Base-by-base conservation (phyloP, 768 basidiomycete species). In the Agrocybe pediades region DNA sequence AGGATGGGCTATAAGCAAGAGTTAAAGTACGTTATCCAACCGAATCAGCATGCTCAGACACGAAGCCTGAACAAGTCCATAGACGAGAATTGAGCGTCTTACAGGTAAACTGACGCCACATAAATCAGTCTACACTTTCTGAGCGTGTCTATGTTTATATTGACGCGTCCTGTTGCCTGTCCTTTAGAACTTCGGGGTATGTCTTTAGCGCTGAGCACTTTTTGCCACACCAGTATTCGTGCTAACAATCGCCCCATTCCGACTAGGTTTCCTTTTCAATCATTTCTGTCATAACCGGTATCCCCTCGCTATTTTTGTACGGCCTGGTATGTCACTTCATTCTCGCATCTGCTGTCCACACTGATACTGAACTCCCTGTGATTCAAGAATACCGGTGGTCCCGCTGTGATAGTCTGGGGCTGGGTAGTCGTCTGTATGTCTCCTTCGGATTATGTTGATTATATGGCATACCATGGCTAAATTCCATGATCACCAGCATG, bases 331-430 rank as follows among this genome's bases (percentile, higher is more conserved):
- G 83, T 71, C 26, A 24, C 7, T 9, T 27, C 15, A 21, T 16
- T 21, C 30, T 40, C 15, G 21, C 19, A 40, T n/a, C 53, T 21
- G 46, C 44, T 30, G 26, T 46, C 20, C 26, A 57, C 16, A 54
- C n/a, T n/a, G n/a, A n/a, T n/a, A n/a, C n/a, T n/a, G n/a, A n/a
- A n/a, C n/a, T 39, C 26, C 46, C 24, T 19, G 30, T 43, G 40
- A 17, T 16, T 19, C 17, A 21, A 89, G 84, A 86, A 81, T 43
- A 90, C 87, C 0, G 88, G 88, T 39, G 88, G 88, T 7, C 87
- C 87, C 0, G 87, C 76, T 0, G 86, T 88, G 2, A 90, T 89
- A 87, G 85, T 86, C 0, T 88, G 86, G 85, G 85, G 86, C 16
- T 89, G 83, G 81, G 64, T 86, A 2, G 76, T 87, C 27, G 86